A percentile compares a stretch with the other conserved stretches of the same genome.
Evolutionary conservation across 352 stramenopile species (phyloP).

Genomic region (Phytophthora gonapodyides): DNA sequence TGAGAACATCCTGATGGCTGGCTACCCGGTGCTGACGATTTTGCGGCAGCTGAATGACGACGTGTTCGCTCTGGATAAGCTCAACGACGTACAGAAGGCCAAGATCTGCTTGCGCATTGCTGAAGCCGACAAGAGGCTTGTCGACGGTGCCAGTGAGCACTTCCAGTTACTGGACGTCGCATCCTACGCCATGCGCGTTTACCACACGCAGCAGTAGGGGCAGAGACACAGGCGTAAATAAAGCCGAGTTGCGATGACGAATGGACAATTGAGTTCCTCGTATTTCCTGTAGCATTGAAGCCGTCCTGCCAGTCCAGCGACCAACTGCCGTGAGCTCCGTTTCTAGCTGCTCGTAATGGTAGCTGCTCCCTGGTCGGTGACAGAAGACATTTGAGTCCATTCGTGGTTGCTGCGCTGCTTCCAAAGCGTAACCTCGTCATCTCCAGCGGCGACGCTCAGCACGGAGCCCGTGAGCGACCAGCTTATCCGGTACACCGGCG

Average conservation of each 20-base stretch:
- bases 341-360: slow-evolving; percentile 36
- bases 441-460: slow-evolving; percentile 64
- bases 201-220: slow-evolving; percentile 44
- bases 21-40: slow-evolving; percentile 93
- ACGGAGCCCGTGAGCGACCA: slow-evolving; percentile 80
- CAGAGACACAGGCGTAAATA: slow-evolving; percentile 24
- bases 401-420: slow-evolving; percentile 66
- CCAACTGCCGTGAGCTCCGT: not conserved
- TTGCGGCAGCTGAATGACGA: slow-evolving; percentile 90
- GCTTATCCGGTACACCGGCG: slow-evolving; percentile 81
- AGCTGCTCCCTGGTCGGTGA: slow-evolving; percentile 68
- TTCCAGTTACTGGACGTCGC: slow-evolving; percentile 97
- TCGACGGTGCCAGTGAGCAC: slow-evolving; percentile 96
- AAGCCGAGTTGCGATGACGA: slow-evolving; percentile 7
- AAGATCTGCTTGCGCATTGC: slow-evolving; percentile 94
- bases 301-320: not conserved
- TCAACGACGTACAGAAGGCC: slow-evolving; percentile 93
- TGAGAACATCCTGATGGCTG: slow-evolving; percentile 90
- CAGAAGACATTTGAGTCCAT: slow-evolving; percentile 75
- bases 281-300: slow-evolving; percentile 11
- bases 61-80: slow-evolving; percentile 67
- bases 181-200: slow-evolving; percentile 83
- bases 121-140: slow-evolving; percentile 95
- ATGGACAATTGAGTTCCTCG: slow-evolving; percentile 17
- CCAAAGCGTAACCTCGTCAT: slow-evolving; percentile 84